phyloP scores from a whole-genome alignment of 73 alveolate species.

The Chromera velia region DNA sequence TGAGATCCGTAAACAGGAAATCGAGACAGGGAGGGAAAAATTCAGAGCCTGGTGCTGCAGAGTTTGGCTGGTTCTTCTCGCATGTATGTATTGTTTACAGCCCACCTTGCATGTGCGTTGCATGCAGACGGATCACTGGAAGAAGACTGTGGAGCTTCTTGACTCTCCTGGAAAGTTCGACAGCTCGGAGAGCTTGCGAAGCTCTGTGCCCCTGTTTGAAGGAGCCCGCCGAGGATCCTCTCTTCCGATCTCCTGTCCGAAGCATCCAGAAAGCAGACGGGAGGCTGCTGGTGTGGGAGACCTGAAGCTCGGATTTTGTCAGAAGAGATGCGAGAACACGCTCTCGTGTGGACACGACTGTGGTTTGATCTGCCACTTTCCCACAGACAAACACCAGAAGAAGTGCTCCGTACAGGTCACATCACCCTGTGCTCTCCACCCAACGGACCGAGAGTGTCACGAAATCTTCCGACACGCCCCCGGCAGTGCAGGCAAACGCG shows the following conservation, averaged over 20 bases:
- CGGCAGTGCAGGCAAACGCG: too few relatives aligned
- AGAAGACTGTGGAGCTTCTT: too few relatives aligned
- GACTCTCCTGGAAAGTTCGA: too few relatives aligned
- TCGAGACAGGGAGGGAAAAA: too few relatives aligned
- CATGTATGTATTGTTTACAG: too few relatives aligned
- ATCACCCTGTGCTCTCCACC: not conserved
- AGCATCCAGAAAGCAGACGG: constrained; percentile 9
- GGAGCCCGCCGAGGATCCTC: constrained; percentile 9
- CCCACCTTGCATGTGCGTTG: too few relatives aligned
- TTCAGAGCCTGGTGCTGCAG: too few relatives aligned
- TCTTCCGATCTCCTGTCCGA: constrained; percentile 27
- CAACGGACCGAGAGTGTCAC: not conserved
- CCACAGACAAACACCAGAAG: constrained; percentile 16
- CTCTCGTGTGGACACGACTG: constrained; percentile 17
- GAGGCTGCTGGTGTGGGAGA: constrained; percentile 7
- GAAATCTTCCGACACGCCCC: too few relatives aligned
- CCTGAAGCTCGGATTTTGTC: constrained; percentile 19
- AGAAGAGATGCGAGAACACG: constrained; percentile 5
- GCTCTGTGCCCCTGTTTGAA: not conserved
- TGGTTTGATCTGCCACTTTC: constrained; percentile 22
- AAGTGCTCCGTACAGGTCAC: not conserved
- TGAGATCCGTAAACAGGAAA: too few relatives aligned
- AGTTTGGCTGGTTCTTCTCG: too few relatives aligned
- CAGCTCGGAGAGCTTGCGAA: too few relatives aligned
- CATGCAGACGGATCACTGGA: too few relatives aligned